Evolutionary conservation across 176 grass and related monocot genomes (phyloP).

Genomic region (Echinochloa phyllopogon): DNA sequence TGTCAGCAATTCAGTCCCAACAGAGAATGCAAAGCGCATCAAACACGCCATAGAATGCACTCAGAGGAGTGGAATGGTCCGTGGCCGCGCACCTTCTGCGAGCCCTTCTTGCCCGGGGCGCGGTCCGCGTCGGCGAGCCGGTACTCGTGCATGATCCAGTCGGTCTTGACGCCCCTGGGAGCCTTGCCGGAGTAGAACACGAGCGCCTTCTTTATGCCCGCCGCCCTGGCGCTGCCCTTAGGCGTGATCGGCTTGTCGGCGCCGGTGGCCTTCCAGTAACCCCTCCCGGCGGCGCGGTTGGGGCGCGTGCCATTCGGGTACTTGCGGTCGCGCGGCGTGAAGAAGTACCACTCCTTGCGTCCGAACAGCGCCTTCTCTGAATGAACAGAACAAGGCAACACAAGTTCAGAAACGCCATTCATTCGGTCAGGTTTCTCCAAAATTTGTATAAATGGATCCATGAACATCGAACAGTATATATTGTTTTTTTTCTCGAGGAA

Average conservation of each 20-base stretch:
- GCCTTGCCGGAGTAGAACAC: slow-evolving; percentile 86
- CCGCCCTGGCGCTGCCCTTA: slow-evolving; percentile 37
- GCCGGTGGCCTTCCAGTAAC: slow-evolving; percentile 88
- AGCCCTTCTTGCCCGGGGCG: slow-evolving; percentile 54
- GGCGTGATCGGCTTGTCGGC: slow-evolving; percentile 66
- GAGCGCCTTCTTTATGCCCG: slow-evolving; percentile 73
- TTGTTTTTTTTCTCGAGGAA: no score
- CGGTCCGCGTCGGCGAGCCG: slow-evolving; percentile 58
- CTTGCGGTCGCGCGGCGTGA: slow-evolving; percentile 80
- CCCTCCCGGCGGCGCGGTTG: slow-evolving; percentile 65
- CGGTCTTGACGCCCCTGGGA: slow-evolving; percentile 67
- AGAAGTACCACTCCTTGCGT: slow-evolving; percentile 80
- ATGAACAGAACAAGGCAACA: neutral
- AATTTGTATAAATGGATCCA: neutral
- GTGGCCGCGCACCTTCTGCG: slow-evolving; percentile 48
- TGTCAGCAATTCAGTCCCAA: neutral
- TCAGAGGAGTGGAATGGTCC: neutral
- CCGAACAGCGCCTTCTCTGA: slow-evolving; percentile 85
- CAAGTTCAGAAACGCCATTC: neutral
- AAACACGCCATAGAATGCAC: neutral
- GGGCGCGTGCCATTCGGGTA: slow-evolving; percentile 77
- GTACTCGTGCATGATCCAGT: slow-evolving; percentile 96
- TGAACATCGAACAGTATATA: neutral
- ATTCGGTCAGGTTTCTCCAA: neutral
- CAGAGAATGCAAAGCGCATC: neutral